phyloP scores from a whole-genome alignment of 169 alveolate genomes.

The Plasmodium relictum region DNA sequence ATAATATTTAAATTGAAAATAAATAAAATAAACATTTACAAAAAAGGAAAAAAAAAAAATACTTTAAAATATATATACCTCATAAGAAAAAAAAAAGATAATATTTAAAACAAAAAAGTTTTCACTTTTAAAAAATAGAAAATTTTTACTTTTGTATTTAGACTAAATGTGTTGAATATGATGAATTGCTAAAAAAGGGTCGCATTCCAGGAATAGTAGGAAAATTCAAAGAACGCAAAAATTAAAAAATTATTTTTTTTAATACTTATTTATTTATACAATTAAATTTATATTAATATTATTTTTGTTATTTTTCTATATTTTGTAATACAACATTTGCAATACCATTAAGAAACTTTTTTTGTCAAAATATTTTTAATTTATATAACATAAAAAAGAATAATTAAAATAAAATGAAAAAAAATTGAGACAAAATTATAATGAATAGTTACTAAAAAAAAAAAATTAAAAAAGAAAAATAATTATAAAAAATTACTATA shows the following conservation, averaged over 20 bases:
- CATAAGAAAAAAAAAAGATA: not conserved
- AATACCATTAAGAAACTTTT: no score
- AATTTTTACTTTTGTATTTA: slow-evolving; percentile 11
- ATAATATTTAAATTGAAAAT: not conserved
- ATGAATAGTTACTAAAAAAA: no score
- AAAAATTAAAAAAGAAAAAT: no score
- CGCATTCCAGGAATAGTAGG: slow-evolving; percentile 84
- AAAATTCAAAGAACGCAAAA: slow-evolving; percentile 67
- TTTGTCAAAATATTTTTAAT: no score
- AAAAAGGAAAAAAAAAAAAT: not conserved
- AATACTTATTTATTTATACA: no score
- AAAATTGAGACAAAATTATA: no score
- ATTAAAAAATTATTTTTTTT: not conserved
- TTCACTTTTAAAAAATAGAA: not conserved
- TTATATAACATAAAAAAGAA: no score
- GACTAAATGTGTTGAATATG: slow-evolving; percentile 86
- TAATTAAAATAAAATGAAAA: no score
- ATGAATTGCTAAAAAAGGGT: slow-evolving; percentile 83
- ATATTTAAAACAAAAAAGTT: not conserved
- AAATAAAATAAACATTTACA: not conserved
- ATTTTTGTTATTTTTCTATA: no score
- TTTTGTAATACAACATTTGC: no score
- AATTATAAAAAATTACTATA: no score
- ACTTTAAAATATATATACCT: not conserved
- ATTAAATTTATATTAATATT: no score